Base-by-base conservation (phyloP, 2,329 filamentous ascomycete genomes). In the Beauveria brongniartii region DNA sequence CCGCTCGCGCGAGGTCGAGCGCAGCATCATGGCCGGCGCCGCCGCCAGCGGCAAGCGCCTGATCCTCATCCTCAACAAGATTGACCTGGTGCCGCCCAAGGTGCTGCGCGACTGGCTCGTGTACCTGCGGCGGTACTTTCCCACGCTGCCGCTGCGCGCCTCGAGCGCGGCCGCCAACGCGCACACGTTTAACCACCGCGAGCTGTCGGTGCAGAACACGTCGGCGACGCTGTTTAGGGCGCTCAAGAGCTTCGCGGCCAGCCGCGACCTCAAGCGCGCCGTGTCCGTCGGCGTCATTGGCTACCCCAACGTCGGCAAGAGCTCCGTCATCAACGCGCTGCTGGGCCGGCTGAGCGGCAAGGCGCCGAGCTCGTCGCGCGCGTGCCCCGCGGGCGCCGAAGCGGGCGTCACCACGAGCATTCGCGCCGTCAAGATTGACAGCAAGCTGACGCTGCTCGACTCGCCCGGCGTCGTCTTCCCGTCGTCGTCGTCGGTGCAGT, bases 261-360 rank as follows among this genome's bases (percentile, higher is more conserved):
- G 83, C 63, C 89, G 90, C 68, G 88, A 95, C 72, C 79, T 97
- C 66, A 96, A 96, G 81, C 88, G 92, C 61, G 88, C 92, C 58
- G 86, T 96, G 68, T 92, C 90, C 22, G 92, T 97, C 63, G 92
- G 92, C 65, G 90, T 97, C 64, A 95, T 97, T 67, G 92, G 92
- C 30, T 97, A 96, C 74, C 92, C 92, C 68, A 97, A 97, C 72
- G 92, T 96, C 63, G 92, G 92, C 72, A 97, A 97, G 79, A 96
- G 91, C 30, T 96, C 92, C 55, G 91, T 97, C 69, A 96, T 97
- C 81, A 97, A 97, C 74, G 90, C 92, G 18, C 85, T 97, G 61
- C 88, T 91, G 22, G 86, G 89, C 43, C 85, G 91, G 43, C 79
- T 96, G 67, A 85, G 88, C 65, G 82, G 86, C 61, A 86, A 83